These are phyloP conservation scores for Nothomitra cinnamomea DNA, from an alignment of 2,329 filamentous ascomycete species.

Conservation along the genomic window DNA sequence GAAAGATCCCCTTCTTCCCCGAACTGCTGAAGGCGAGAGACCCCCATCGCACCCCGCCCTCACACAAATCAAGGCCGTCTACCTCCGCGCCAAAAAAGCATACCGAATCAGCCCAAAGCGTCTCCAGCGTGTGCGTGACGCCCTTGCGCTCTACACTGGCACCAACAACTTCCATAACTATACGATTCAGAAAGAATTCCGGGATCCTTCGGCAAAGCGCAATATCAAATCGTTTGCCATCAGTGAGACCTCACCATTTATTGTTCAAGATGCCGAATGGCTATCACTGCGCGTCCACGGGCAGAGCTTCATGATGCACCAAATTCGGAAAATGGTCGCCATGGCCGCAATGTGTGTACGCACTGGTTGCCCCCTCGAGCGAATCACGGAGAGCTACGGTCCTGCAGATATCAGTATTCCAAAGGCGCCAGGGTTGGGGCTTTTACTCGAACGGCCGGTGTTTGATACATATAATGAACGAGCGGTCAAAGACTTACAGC, in stretches of 20 bases:
- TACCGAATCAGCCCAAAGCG: constrained; percentile 66
- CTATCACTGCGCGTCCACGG: constrained; percentile 90
- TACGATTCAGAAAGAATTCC: constrained; percentile 72
- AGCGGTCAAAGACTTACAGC: constrained; percentile 43
- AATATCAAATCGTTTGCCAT: constrained; percentile 71
- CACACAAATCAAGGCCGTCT: constrained; percentile 52
- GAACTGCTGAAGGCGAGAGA: not conserved
- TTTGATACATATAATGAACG: constrained; percentile 79
- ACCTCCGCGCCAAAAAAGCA: constrained; percentile 62
- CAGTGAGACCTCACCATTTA: constrained; percentile 40
- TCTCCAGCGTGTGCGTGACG: constrained; percentile 56
- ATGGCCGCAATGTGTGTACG: constrained; percentile 76
- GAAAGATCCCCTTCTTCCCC: not conserved
- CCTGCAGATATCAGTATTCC: constrained; percentile 66
- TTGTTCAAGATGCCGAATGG: constrained; percentile 89
- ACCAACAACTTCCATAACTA: constrained; percentile 96
- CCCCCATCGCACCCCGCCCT: not conserved
- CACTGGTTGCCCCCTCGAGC: constrained; percentile 56
- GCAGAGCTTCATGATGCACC: constrained; percentile 99
- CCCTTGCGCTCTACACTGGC: constrained; percentile 59
- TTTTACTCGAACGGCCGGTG: constrained; percentile 78
- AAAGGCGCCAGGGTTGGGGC: constrained; percentile 76
- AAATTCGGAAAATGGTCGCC: constrained; percentile 97
- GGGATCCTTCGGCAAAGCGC: constrained; percentile 71
- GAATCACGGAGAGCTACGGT: constrained; percentile 60